Evolutionary conservation across 2,329 filamentous ascomycete species (phyloP).

Genomic region (Thielaviopsis cerberus): DNA sequence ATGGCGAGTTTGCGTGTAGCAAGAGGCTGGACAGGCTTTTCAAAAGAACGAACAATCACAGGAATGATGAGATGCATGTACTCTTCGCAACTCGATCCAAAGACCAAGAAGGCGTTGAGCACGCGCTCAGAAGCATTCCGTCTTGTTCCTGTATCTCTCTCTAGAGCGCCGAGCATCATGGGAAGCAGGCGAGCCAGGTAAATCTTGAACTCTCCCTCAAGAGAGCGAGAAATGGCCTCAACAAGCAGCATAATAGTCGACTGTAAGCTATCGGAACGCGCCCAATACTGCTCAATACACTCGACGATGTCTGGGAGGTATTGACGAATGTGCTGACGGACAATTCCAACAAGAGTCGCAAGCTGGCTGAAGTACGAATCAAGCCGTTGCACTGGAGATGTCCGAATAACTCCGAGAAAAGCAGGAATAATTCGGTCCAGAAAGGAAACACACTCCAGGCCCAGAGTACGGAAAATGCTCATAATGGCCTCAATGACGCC

Average conservation of each 20-base stretch:
- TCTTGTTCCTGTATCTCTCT: constrained; percentile 60
- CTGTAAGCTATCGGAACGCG: constrained; percentile 60
- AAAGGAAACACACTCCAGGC: constrained; percentile 89
- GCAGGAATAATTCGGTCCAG: constrained; percentile 85
- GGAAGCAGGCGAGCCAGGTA: constrained; percentile 79
- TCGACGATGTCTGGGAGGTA: constrained; percentile 75
- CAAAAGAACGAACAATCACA: constrained; percentile 83
- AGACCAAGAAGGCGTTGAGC: constrained; percentile 85
- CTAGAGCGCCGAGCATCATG: constrained; percentile 82
- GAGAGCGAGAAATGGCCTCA: constrained; percentile 78
- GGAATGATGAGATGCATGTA: constrained; percentile 99
- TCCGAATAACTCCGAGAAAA: constrained; percentile 74
- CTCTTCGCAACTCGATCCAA: constrained; percentile 86
- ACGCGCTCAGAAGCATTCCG: constrained; percentile 76
- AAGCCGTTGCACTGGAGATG: constrained; percentile 56
- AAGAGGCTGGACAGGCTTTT: constrained; percentile 64
- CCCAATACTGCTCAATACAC: constrained; percentile 81
- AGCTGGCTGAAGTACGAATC: constrained; percentile 98
- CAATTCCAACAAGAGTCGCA: constrained; percentile 80
- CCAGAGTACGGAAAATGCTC: constrained; percentile 93
- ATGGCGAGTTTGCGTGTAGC: constrained; percentile 76
- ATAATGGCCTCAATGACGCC: constrained; percentile 94
- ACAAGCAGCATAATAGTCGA: constrained; percentile 81
- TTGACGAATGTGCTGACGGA: constrained; percentile 86
- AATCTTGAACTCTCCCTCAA: constrained; percentile 96